These are phyloP conservation scores for Russula abietina DNA, from an alignment of 768 basidiomycete genomes.

Conservation along the genomic window DNA sequence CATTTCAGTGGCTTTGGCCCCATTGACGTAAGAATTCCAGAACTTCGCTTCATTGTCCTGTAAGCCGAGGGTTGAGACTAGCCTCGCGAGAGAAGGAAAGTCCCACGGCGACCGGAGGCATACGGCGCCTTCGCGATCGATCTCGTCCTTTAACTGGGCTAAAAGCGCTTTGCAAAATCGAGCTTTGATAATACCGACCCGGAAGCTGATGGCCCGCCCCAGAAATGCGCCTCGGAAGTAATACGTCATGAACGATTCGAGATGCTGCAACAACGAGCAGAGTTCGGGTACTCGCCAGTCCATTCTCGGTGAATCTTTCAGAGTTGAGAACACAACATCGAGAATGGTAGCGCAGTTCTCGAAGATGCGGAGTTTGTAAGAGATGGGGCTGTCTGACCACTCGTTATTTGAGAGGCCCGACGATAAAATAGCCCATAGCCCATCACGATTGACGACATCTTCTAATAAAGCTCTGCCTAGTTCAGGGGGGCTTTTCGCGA, in stretches of 20 bases:
- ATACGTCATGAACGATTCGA: constrained; percentile 1
- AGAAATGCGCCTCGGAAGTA: constrained; percentile 6
- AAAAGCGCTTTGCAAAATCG: constrained; percentile 3
- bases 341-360: constrained; percentile 3
- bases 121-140: neutral
- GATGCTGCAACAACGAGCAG: neutral
- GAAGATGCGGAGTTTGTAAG: constrained; percentile 1
- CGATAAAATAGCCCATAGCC: constrained; percentile 7
- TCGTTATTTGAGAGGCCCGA: constrained; percentile 1
- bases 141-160: neutral
- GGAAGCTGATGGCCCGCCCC: neutral
- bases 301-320: constrained; percentile 2
- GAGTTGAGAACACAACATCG: neutral
- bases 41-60: neutral
- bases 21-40: neutral
- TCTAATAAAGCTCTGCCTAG: neutral
- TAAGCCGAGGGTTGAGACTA: neutral
- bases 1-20: neutral
- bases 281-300: constrained; percentile 15
- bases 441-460: neutral
- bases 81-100: constrained; percentile 3
- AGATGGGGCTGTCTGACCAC: constrained; percentile 1
- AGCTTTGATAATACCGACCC: neutral
- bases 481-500: neutral
- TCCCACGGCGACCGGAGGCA: constrained; percentile 11